phyloP scores from a whole-genome alignment of 2,329 filamentous ascomycete genomes.

The Penicillium sumatraense region DNA sequence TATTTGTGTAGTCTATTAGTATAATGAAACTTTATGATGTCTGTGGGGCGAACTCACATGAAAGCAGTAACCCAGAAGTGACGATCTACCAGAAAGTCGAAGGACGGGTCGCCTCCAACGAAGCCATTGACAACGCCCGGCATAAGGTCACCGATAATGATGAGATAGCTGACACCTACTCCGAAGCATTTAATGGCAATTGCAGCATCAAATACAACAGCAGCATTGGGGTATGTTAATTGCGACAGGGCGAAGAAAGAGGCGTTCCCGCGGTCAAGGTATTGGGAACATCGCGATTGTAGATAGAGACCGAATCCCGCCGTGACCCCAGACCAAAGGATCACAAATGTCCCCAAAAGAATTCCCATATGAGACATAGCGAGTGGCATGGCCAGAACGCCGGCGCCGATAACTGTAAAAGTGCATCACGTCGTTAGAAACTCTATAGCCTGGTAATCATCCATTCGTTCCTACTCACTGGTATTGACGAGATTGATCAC shows the following conservation, averaged over 20 bases:
- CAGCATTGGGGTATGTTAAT: slow-evolving; percentile 93
- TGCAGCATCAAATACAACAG: slow-evolving; percentile 91
- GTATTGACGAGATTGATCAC: slow-evolving; percentile 96
- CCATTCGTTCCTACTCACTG: slow-evolving; percentile 59
- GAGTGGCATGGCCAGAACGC: slow-evolving; percentile 92
- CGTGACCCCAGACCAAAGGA: slow-evolving; percentile 87
- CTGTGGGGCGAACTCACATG: slow-evolving; percentile 61
- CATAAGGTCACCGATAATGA: slow-evolving; percentile 98
- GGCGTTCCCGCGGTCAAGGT: slow-evolving; percentile 83
- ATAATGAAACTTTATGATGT: background rate
- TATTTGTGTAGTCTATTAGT: background rate
- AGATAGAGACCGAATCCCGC: slow-evolving; percentile 94
- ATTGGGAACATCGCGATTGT: slow-evolving; percentile 88
- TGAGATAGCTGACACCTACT: slow-evolving; percentile 94
- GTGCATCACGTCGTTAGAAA: slow-evolving; percentile 15
- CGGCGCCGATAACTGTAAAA: slow-evolving; percentile 81
- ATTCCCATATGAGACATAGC: slow-evolving; percentile 97
- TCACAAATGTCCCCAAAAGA: slow-evolving; percentile 77
- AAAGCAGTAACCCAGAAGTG: slow-evolving; percentile 98
- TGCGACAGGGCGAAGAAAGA: slow-evolving; percentile 98
- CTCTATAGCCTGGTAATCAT: background rate
- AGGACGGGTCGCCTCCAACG: slow-evolving; percentile 63
- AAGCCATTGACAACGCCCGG: slow-evolving; percentile 89
- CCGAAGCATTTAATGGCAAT: slow-evolving; percentile 99
- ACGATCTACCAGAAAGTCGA: slow-evolving; percentile 80